Evolutionary conservation across 73 alveolate species (phyloP), one percentile per base, ranked within the genome.

Genomic region (Tetrahymena elliotti): DNA sequence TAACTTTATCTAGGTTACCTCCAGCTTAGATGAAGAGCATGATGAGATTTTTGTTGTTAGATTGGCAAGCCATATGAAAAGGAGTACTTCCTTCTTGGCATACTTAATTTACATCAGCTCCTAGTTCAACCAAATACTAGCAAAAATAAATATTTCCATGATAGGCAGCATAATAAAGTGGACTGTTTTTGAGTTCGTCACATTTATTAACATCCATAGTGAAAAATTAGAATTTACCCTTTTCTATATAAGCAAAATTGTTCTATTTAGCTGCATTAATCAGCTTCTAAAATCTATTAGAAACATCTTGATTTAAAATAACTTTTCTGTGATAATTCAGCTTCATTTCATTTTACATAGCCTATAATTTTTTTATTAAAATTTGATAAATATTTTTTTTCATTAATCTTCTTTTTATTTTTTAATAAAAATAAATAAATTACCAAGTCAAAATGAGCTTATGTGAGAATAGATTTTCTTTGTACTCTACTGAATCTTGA

Each of bases 41-140:
- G 27, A 94, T 94, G 10, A 94, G 52, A 84, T 94, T 52, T 39
- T 88, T 84, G 53, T 92, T 94, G 15, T 94, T 68, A 16, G 96
- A 84, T 18, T 47, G 31, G 38, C 93, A 94, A 16, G 96, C 96
- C 96, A 94, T 94, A 53, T 94, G 96, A 20, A 94, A 83, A 33
- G 96, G 96, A 88, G 96, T 94, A 94, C 84, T 94, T 38, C 93
- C 93, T 34, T 94, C 38, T 93, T 84, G 35, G 52, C 96, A 94
- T 24, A 37, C 37, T 53, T 94, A 39, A 94, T 94, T 94, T 22
- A 94, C 95, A 88, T 94, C 94, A 47, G 96, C 96, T 24, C 96
- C 96, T 34, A 94, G 84, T 33, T 94, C 93, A 16, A 94, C 37
- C 18, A 94, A 37, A 88, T 34, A 94, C 38, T 94, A 52, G 41